phyloP scores from a whole-genome alignment of 2,329 filamentous ascomycete species.

The Beauveria pseudobassiana region DNA sequence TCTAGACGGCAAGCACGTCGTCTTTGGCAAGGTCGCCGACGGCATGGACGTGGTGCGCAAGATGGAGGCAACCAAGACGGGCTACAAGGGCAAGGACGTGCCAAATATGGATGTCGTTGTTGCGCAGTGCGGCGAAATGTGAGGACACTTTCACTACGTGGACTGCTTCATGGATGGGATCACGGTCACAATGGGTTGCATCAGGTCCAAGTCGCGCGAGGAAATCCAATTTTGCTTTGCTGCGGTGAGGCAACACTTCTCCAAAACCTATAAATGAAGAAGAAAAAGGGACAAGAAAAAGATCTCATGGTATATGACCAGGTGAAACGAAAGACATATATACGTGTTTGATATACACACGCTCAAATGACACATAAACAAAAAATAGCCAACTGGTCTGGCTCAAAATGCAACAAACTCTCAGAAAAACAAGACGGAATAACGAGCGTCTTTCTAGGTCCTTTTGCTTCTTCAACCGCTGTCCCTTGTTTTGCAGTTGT shows the following conservation, averaged over 20 bases:
- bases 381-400: constrained; percentile 1
- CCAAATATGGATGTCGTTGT: constrained; percentile 81
- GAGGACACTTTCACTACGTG: background rate
- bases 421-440: background rate
- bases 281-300: background rate
- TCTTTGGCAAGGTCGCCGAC: constrained; percentile 84
- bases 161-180: background rate
- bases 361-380: background rate
- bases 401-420: background rate
- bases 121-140: constrained; percentile 92
- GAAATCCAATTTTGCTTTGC: background rate
- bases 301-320: background rate
- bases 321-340: constrained; percentile 9
- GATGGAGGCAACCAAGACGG: constrained; percentile 86
- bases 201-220: too few species aligned
- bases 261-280: background rate
- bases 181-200: background rate
- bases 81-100: constrained; percentile 63
- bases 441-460: background rate
- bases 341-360: background rate
- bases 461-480: background rate
- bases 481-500: background rate
- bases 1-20: constrained; percentile 87
- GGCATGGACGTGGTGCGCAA: constrained; percentile 88
- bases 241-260: background rate